These are phyloP conservation scores for Globisporangium paddicum DNA, from an alignment of 352 stramenopile genomes.

Conservation along the genomic window DNA sequence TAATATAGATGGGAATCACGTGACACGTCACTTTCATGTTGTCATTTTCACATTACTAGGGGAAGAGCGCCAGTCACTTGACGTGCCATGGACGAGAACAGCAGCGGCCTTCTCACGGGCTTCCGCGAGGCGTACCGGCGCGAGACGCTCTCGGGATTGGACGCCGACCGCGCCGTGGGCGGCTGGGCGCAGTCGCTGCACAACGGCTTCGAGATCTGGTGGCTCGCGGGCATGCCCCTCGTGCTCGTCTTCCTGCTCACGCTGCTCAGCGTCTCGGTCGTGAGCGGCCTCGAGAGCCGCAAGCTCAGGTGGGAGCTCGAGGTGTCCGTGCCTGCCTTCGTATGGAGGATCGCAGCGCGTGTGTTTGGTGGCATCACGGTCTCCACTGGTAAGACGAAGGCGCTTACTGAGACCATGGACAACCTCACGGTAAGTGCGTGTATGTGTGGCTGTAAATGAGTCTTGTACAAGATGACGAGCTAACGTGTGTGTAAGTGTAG, in stretches of 20 bases:
- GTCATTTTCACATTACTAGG: not conserved
- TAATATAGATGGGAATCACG: too few species aligned
- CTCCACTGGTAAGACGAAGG: not conserved
- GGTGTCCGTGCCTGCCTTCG: slow-evolving; percentile 12
- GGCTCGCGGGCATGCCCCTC: slow-evolving; percentile 77
- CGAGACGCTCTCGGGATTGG: slow-evolving; percentile 51
- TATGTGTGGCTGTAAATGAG: not conserved
- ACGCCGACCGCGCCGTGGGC: slow-evolving; percentile 17
- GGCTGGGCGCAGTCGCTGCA: slow-evolving; percentile 53
- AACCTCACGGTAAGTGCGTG: slow-evolving; percentile 20
- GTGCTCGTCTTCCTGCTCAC: slow-evolving; percentile 66
- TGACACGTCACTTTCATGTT: slow-evolving; percentile 22
- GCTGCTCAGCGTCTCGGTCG: slow-evolving; percentile 69
- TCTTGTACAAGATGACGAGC: not conserved
- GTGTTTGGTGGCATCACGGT: slow-evolving; percentile 1
- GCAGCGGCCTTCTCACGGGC: slow-evolving; percentile 28
- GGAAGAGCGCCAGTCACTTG: not conserved
- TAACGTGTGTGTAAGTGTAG: slow-evolving; percentile 10
- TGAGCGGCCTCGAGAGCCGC: slow-evolving; percentile 40
- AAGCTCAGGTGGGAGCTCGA: slow-evolving; percentile 25
- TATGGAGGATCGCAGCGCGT: slow-evolving; percentile 15
- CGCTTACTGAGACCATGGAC: slow-evolving; percentile 6
- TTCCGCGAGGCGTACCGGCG: slow-evolving; percentile 48
- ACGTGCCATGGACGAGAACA: slow-evolving; percentile 66
- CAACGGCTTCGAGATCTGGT: slow-evolving; percentile 87